Base-by-base conservation (phyloP, 208 protist genomes). In the Balamuthia mandrillaris region DNA sequence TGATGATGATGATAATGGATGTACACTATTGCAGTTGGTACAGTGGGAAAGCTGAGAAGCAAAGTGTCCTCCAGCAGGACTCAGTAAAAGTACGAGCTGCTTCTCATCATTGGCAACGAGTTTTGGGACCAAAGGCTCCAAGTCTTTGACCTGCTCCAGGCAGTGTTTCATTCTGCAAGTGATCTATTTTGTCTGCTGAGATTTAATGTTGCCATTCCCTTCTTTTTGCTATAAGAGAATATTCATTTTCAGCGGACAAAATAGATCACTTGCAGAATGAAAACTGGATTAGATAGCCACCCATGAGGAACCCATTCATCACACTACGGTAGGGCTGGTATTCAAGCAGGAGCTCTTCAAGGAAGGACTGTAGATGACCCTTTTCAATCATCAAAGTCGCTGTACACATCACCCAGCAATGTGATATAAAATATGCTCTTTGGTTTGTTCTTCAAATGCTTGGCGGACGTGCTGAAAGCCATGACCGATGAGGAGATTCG, bases 211-310 rank as follows among this genome's bases (percentile, higher is more conserved):
- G 9, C 0, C 10, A 0, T 14, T 14, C 21, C 24, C 16, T 33
- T 14, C n/a, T 29, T 2, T 29, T 21, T 31, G 0, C 16, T 4
- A 16, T 1, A 33, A 31, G 12, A 24, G n/a, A n/a, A n/a, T 14
- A 21, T 70, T 49, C 63, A 33, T 74, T 74, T 21, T 1, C 33
- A 2, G 5, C n/a, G n/a, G n/a, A n/a, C n/a, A n/a, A n/a, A n/a
- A n/a, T n/a, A n/a, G n/a, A n/a, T n/a, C n/a, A 49, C 63, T 27
- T 24, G 9, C 41, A 41, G 1, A 16, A 41, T 18, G 47, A 72
- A 31, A 72, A 72, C 63, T 72, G 63, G 63, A 72, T 72, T 21
- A 72, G 63, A 31, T 31, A 72, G 63, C 63, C 63, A 1, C 47
- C 63, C 24, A 41, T 72, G 63, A 72, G 63, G 63, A 72, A 72